Evolutionary conservation across 306 rosid species (phyloP).

Genomic region (Morella rubra): DNA sequence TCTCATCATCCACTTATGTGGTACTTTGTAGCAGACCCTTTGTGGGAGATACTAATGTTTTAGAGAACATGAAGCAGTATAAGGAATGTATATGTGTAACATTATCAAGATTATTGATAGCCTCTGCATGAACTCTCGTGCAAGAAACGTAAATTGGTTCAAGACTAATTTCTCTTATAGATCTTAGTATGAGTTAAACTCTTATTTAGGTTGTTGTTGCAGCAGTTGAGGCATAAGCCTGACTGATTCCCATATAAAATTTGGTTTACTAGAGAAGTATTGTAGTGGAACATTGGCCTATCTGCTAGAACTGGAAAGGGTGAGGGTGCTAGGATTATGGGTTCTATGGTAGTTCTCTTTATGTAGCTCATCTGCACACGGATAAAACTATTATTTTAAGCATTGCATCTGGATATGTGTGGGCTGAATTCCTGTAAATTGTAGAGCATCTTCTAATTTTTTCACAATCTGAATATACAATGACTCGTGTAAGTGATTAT

Average conservation of each 20-base stretch:
- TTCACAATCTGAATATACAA: not conserved
- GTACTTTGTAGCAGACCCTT: not conserved
- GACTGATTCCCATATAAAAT: not conserved
- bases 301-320: slow-evolving; percentile 17
- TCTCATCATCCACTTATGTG: not conserved
- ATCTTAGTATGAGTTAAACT: not conserved
- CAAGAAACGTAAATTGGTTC: not conserved
- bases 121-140: not conserved
- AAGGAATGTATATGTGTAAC: not conserved
- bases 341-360: not conserved
- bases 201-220: not conserved
- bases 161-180: not conserved
- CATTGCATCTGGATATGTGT: not conserved
- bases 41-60: not conserved
- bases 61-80: not conserved
- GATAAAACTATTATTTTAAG: not conserved
- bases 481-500: not conserved
- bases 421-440: slow-evolving; percentile 11
- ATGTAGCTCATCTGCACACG: not conserved
- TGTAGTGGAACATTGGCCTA: not conserved
- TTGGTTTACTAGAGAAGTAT: not conserved
- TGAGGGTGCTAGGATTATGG: slow-evolving; percentile 3
- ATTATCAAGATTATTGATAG: not conserved
- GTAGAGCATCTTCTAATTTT: not conserved
- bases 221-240: not conserved